Percentiles rank a stretch among this genome's conserved stretches.
Evolutionary conservation across 2,329 filamentous ascomycete species (phyloP).

Genomic region (Alternaria triticimaculans): DNA sequence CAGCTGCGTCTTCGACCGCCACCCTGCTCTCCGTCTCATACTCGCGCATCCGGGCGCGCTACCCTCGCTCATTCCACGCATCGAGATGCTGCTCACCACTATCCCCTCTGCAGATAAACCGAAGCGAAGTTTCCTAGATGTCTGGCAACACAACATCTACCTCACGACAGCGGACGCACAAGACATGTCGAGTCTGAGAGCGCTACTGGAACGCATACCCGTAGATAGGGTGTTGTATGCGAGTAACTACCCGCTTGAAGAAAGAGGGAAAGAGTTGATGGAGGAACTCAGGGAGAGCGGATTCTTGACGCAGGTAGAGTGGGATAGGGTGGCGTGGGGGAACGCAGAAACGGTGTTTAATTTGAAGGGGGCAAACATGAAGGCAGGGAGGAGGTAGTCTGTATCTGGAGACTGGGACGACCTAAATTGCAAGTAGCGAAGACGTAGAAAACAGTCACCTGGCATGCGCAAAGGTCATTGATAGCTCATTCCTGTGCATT

Average conservation of each 20-base stretch:
- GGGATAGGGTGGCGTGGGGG: constrained; percentile 57
- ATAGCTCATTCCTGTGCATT: constrained; percentile 26
- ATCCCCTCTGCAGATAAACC: constrained; percentile 24
- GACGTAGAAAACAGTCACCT: background rate
- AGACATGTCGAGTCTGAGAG: constrained; percentile 57
- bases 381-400: background rate
- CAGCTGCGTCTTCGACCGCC: constrained; percentile 62
- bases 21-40: constrained; percentile 62
- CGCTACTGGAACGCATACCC: constrained; percentile 52
- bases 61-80: constrained; percentile 63
- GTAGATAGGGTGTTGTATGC: constrained; percentile 63
- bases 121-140: constrained; percentile 51
- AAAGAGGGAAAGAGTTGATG: constrained; percentile 58
- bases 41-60: constrained; percentile 61
- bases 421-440: background rate
- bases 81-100: constrained; percentile 36
- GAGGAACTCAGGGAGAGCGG: constrained; percentile 58
- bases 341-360: constrained; percentile 56
- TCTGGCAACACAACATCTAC: constrained; percentile 65
- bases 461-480: background rate
- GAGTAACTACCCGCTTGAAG: constrained; percentile 64
- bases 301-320: constrained; percentile 57
- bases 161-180: constrained; percentile 64
- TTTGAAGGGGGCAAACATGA: constrained; percentile 6
- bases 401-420: background rate